A percentile compares a stretch with the other conserved stretches of the same genome.
Evolutionary conservation across 2,329 filamentous ascomycete species (phyloP).

Genomic region (Aspergillus sp.): DNA sequence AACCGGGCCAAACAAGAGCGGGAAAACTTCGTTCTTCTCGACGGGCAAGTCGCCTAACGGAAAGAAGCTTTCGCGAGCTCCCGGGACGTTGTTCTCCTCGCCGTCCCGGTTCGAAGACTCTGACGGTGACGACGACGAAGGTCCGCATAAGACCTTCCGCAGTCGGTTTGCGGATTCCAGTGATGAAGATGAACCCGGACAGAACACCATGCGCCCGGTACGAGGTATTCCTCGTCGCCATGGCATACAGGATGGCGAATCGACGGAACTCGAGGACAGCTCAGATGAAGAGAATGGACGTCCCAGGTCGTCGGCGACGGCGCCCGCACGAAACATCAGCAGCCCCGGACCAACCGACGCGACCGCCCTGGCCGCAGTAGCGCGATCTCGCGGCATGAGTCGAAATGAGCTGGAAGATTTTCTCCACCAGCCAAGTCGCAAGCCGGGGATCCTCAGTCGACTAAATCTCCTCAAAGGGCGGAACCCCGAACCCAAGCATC

Average conservation of each 20-base stretch:
- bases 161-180: slow-evolving; percentile 67
- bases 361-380: slow-evolving; percentile 26
- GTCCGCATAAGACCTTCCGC: slow-evolving; percentile 32
- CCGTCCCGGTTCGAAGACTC: slow-evolving; percentile 52
- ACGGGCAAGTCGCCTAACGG: slow-evolving; percentile 30
- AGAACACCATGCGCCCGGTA: slow-evolving; percentile 45
- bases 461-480: slow-evolving; percentile 25
- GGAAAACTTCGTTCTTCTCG: slow-evolving; percentile 36
- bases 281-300: slow-evolving; percentile 44
- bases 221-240: slow-evolving; percentile 54
- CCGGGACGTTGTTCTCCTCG: slow-evolving; percentile 26
- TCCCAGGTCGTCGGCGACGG: slow-evolving; percentile 14
- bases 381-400: slow-evolving; percentile 53
- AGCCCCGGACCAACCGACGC: slow-evolving; percentile 27
- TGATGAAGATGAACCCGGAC: slow-evolving; percentile 54
- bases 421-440: slow-evolving; percentile 23
- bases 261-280: slow-evolving; percentile 56
- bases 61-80: slow-evolving; percentile 18
- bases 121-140: slow-evolving; percentile 52
- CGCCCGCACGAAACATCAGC: slow-evolving; percentile 14
- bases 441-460: slow-evolving; percentile 25
- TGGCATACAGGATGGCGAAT: slow-evolving; percentile 55
- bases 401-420: slow-evolving; percentile 29
- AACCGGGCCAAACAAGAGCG: slow-evolving; percentile 36
- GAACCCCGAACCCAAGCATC: slow-evolving; percentile 34